A percentile compares a stretch with the other conserved stretches of the same genome.
These are phyloP conservation scores for Dovyalis caffra DNA, from an alignment of 345 rosid genomes.

Conservation along the genomic window DNA sequence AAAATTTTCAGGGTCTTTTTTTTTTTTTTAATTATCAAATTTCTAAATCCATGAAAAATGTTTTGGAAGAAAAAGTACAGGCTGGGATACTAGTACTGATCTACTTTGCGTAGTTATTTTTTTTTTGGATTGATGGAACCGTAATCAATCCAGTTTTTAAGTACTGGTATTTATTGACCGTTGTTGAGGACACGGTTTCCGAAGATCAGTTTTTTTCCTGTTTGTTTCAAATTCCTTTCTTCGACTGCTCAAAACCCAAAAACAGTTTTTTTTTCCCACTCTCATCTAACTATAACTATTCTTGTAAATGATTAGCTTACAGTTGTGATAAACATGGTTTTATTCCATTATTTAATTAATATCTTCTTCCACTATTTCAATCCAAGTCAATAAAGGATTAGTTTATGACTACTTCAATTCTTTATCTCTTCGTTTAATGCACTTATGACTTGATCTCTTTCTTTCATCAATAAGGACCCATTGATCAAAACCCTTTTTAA, in stretches of 20 bases:
- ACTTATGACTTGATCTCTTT: constrained; percentile 17
- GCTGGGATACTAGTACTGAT: too few species aligned
- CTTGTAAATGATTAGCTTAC: constrained; percentile 11
- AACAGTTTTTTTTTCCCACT: background rate
- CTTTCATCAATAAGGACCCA: constrained; percentile 21
- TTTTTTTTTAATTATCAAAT: background rate
- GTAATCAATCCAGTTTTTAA: constrained; percentile 22
- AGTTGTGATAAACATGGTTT: constrained; percentile 2
- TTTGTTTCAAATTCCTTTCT: background rate
- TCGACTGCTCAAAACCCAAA: constrained; percentile 12
- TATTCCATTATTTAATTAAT: constrained; percentile 4
- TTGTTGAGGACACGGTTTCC: constrained; percentile 40
- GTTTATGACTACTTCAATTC: constrained; percentile 3
- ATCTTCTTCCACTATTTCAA: constrained; percentile 16
- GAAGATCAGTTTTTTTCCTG: constrained; percentile 19
- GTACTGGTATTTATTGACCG: constrained; percentile 15
- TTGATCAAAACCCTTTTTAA: constrained; percentile 10
- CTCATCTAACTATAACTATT: background rate
- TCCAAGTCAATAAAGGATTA: constrained; percentile 18
- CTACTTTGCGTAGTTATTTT: too few species aligned
- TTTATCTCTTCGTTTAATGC: constrained; percentile 1
- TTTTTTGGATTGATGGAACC: constrained; percentile 23
- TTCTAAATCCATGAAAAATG: too few species aligned
- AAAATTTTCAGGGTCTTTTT: background rate
- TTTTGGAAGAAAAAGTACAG: too few species aligned